These are phyloP conservation scores for Candida vaughaniae DNA, from an alignment of 805 yeast genomes.

Conservation along the genomic window DNA sequence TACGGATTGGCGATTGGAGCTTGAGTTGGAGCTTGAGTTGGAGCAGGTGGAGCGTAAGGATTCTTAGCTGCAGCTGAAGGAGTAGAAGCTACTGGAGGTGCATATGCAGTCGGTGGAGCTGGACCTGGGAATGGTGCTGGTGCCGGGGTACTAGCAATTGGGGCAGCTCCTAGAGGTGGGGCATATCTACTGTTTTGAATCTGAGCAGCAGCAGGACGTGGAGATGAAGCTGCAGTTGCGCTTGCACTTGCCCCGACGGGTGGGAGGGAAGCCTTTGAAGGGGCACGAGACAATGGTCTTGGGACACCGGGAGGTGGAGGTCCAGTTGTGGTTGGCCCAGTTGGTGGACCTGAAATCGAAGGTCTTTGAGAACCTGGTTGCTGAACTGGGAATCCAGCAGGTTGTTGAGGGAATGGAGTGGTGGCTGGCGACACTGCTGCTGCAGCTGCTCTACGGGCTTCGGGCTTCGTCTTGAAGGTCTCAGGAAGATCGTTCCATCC, in stretches of 20 bases:
- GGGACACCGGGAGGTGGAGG: constrained; percentile 16
- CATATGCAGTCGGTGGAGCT: constrained; percentile 2
- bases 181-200: constrained; percentile 32
- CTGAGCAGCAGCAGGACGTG: constrained; percentile 21
- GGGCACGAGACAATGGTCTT: constrained; percentile 23
- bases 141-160: no score
- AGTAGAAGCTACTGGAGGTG: constrained; percentile 13
- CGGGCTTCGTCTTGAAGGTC: constrained; percentile 40
- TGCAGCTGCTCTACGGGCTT: constrained; percentile 47
- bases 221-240: constrained; percentile 14
- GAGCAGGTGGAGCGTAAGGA: constrained; percentile 19
- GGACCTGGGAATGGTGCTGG: constrained; percentile 4
- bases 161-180: constrained; percentile 22
- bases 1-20: constrained; percentile 35
- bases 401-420: constrained; percentile 16
- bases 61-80: constrained; percentile 8
- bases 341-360: constrained; percentile 23
- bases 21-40: constrained; percentile 17
- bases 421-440: constrained; percentile 27
- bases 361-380: constrained; percentile 8
- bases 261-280: constrained; percentile 21
- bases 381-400: constrained; percentile 11
- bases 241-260: no score
- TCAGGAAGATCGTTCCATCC: constrained; percentile 76
- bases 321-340: constrained; percentile 6